Conservation (phyloP, 805 yeast species). For the Kazachstania viticola region DNA sequence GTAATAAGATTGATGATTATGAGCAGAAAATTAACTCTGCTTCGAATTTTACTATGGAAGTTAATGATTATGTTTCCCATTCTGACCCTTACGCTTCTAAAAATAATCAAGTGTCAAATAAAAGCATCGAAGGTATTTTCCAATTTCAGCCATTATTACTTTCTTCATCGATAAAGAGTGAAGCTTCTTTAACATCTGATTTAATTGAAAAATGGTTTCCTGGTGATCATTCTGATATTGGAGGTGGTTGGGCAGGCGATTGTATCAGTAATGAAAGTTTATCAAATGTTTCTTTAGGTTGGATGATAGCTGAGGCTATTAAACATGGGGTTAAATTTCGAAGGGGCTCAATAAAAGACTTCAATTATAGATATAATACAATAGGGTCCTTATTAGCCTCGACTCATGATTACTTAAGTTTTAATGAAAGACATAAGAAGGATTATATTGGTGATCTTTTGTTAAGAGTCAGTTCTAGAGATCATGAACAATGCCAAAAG, state of each 20-base stretch:
- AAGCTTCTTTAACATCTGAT: slow-evolving; percentile 13
- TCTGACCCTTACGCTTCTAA: slow-evolving; percentile 1
- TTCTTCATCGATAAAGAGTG: neutral
- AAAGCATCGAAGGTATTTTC: slow-evolving; percentile 6
- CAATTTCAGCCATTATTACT: neutral
- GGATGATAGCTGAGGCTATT: slow-evolving; percentile 49
- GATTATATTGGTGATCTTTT: neutral
- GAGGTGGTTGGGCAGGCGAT: slow-evolving; percentile 54
- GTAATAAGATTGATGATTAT: neutral
- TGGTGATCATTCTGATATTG: slow-evolving; percentile 59
- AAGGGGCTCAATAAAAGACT: slow-evolving; percentile 29
- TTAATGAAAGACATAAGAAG: neutral
- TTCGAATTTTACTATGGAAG: neutral
- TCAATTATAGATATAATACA: slow-evolving; percentile 30
- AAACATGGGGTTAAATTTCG: slow-evolving; percentile 40
- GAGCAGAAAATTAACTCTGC: no score
- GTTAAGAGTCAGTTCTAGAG: neutral
- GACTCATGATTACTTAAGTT: slow-evolving; percentile 38
- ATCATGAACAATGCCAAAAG: no score
- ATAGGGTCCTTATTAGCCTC: slow-evolving; percentile 35
- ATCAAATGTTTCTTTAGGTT: slow-evolving; percentile 43
- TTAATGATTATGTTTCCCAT: slow-evolving; percentile 1
- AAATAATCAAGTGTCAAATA: slow-evolving; percentile 1
- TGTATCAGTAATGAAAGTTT: slow-evolving; percentile 28
- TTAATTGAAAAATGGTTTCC: slow-evolving; percentile 50